Evolutionary conservation across 805 yeast genomes (phyloP), one percentile per base, ranked within the genome.

Genomic region (Scheffersomyces coipomensis): DNA sequence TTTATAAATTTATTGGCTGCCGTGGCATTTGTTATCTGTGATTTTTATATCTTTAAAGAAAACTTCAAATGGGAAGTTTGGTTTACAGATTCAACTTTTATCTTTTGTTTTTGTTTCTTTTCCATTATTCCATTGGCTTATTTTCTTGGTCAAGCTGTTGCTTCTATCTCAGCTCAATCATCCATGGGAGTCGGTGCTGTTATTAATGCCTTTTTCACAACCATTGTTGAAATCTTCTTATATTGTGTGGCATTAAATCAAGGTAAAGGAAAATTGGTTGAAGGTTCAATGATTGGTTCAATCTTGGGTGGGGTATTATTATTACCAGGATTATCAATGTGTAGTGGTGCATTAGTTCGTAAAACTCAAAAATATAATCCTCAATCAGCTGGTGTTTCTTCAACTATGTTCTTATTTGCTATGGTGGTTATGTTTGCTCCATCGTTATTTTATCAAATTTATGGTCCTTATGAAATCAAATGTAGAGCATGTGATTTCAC

Each of bases 131-230:
- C 99, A 5, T 70, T 93, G 48, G 98, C 99, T 0, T 91, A 93
- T 58, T 93, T 89, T 64, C 90, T 93, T 51, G 99, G 99, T 3
- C 98, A 91, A 62, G 98, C 98, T 5, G 99, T 93, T n/a, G 99
- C 99, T 0, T 90, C 98, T 2, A 93, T 93, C 43, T 86, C 96
- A 5, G 98, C 99, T 0, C 99, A 93, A 66, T 88, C 97, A 0
- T 90, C 97, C 0, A 93, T 93, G 99, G 97, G 98, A 21, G 81
- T 93, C 43, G 98, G 98, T 68, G 99, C 99, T 1, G 97, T 90
- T 0, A 89, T 93, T 52, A 93, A 93, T 60, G 99, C 99, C 0
- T 91, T 93, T 55, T 93, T 93, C 72, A 90, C 98, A 1, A 90
- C 99, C 0, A 76, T 93, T 35, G 98, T 93, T 5, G 99, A 93